Evolutionary conservation across 805 yeast genomes (phyloP), one percentile per base, ranked within the genome.

Genomic region (Ogataea thermomethanolica): DNA sequence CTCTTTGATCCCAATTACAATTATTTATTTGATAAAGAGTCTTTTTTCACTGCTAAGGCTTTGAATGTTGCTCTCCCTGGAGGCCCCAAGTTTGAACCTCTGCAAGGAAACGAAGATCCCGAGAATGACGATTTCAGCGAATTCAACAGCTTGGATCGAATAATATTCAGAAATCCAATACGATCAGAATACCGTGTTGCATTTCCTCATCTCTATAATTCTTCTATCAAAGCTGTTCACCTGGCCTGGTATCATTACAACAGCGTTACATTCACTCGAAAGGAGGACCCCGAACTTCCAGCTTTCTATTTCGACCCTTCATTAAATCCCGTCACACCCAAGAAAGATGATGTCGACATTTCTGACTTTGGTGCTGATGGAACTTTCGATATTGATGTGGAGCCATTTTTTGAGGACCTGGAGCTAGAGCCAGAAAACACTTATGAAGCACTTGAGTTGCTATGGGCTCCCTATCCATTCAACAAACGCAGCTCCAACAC

Each of bases 71-170:
- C 95, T 1, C 70, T 93, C 25, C 96, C 97, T 0, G 96, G 96
- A 9, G 99, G 99, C 0, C 98, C 99, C 9, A 86, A 84, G 57
- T 93, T 89, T 62, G 98, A 90, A 64, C 95, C 95, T 0, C 63
- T 90, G 11, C 78, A 71, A 63, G 79, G 81, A 45, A 85, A 82
- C 37, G 66, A 70, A 27, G 79, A 79, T 50, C 71, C 73, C 21
- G 84, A 79, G 33, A 59, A 61, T 21, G 91, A 84, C 44, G 97
- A 90, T 57, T 84, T 74, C 61, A 87, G 85, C 39, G 98, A 91
- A 59, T 90, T 93, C 65, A 90, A 90, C 54, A 77, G 95, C 7
- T 74, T 91, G 28, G 96, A 90, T 55, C 69, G 96, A 56, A 79
- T 89, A 17, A 88, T 93, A 15, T 83, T 86, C 63, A 72, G 99